Percentiles rank a stretch among this genome's conserved stretches.
Conservation (phyloP, 352 stramenopile genomes). For the Globisporangium heterothallicum region DNA sequence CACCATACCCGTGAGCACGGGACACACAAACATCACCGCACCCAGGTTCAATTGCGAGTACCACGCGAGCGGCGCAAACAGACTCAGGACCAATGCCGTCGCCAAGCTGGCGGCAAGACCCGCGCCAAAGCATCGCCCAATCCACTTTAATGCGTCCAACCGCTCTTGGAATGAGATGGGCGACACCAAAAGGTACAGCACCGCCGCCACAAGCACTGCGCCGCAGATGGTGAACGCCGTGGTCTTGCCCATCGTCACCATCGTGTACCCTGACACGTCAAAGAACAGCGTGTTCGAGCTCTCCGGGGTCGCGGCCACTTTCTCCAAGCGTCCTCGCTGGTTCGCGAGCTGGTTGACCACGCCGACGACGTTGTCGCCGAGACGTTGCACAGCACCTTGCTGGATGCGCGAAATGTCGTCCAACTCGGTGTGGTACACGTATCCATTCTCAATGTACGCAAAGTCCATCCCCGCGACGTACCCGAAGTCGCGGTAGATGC, state of each 20-base stretch:
- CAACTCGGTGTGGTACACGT: conserved; percentile 73
- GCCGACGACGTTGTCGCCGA: conserved; percentile 67
- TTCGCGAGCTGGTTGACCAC: conserved; percentile 47
- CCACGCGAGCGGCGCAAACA: conserved; percentile 66
- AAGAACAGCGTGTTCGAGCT: conserved; percentile 72
- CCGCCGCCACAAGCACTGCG: conserved; percentile 29
- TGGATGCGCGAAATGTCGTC: conserved; percentile 74
- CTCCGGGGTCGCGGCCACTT: conserved; percentile 49
- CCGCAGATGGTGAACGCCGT: conserved; percentile 33
- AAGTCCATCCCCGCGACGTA: conserved; percentile 79
- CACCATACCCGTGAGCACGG: conserved; percentile 50
- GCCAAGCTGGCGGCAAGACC: conserved; percentile 30
- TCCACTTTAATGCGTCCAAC: conserved; percentile 30
- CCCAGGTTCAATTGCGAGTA: conserved; percentile 55
- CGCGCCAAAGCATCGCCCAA: conserved; percentile 28
- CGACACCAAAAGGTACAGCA: conserved; percentile 38
- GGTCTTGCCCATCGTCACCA: conserved; percentile 54
- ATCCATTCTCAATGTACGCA: conserved; percentile 75
- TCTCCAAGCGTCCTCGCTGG: conserved; percentile 36
- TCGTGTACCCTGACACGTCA: conserved; percentile 54
- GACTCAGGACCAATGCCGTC: conserved; percentile 41
- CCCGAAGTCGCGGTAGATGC: conserved; percentile 69
- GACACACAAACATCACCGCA: conserved; percentile 33
- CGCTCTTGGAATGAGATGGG: conserved; percentile 34
- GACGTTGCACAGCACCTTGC: conserved; percentile 50